Base-by-base conservation (phyloP, 2,329 filamentous ascomycete species). In the Alternaria solani region DNA sequence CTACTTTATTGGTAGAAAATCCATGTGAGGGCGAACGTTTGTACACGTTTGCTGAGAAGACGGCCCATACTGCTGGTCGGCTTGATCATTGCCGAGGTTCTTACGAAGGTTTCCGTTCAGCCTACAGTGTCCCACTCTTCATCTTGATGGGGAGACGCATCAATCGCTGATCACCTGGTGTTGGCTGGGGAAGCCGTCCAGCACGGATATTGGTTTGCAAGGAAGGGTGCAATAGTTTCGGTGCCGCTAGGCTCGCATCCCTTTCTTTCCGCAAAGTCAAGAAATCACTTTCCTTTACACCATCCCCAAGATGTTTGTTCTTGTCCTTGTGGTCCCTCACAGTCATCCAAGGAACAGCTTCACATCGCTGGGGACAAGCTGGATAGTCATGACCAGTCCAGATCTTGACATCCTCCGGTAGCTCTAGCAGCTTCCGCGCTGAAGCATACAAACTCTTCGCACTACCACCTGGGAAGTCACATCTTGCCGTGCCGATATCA, bases 201-300 rank as follows among this genome's bases (percentile, higher is more conserved):
- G 70, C 79, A n/a, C 78, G 73, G 39, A 81, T 70, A 56, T 81
- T 81, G 7, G 81, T 61, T 64, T 81, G 79, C 66, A 81, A 57
- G 2, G 77, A 73, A 44, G 73, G 77, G 56, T 79, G 72, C 34
- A 81, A 52, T 56, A 81, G 55, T 38, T 63, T 74, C 2, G 78
- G 79, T 32, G 70, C 75, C 5, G 56, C 61, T 34, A 81, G 52
- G 0, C 20, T 58, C 7, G 46, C 47, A 63, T 81, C 79, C 7
- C 75, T 63, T 39, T 76, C 63, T n/a, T 39, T 61, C 4, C 79
- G 69, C 67, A 67, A 61, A 11, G 52, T 34, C 1, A 80, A 70
- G 59, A 81, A 81, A 0, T 77, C 70, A 1, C 74, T 68, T 59
- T 75, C 66, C 7, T 48, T 49, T 4, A 70, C 61, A 9, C 65